A percentile compares a stretch with the other conserved stretches of the same genome.
These are phyloP conservation scores for Raddia distichophylla DNA, from an alignment of 176 grass and related monocot genomes.

Conservation along the genomic window DNA sequence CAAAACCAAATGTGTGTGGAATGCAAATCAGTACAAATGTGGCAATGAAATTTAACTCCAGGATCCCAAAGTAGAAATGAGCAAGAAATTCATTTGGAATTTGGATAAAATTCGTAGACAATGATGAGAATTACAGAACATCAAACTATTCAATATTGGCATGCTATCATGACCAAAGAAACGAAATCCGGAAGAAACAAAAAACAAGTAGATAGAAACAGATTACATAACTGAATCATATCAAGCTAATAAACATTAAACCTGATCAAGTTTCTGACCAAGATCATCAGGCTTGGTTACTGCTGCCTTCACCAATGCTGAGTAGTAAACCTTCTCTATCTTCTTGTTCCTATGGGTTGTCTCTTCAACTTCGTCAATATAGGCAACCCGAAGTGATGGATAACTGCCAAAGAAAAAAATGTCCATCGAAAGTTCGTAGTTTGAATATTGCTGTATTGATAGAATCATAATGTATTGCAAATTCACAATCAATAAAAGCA, in stretches of 20 bases:
- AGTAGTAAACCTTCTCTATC: conserved; percentile 93
- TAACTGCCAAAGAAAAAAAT: conserved; percentile 62
- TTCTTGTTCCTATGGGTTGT: conserved; percentile 60
- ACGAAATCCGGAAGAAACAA: conserved; percentile 7
- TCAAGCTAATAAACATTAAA: conserved; percentile 4
- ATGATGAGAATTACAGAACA: not conserved
- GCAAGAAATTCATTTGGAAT: not conserved
- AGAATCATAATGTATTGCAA: conserved; percentile 20
- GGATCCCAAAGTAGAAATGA: conserved; percentile 7
- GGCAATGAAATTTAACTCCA: conserved; percentile 2
- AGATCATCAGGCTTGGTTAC: conserved; percentile 68
- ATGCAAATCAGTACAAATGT: not conserved
- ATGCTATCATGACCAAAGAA: conserved; percentile 25
- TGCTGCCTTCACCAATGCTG: conserved; percentile 71
- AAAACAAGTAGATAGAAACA: not conserved
- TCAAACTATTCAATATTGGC: not conserved
- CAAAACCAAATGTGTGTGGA: conserved; percentile 1
- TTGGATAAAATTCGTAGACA: not conserved
- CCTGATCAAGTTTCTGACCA: conserved; percentile 90
- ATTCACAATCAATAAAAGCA: not conserved
- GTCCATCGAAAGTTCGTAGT: not conserved
- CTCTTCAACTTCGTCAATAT: conserved; percentile 97
- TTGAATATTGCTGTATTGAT: conserved; percentile 22
- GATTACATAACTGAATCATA: conserved; percentile 26
- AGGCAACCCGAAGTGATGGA: conserved; percentile 91